Percentiles rank a stretch among this genome's conserved stretches.
These are phyloP conservation scores for Paraphaeosphaeria sporulosa DNA, from an alignment of 2,329 filamentous ascomycete species.

Conservation along the genomic window DNA sequence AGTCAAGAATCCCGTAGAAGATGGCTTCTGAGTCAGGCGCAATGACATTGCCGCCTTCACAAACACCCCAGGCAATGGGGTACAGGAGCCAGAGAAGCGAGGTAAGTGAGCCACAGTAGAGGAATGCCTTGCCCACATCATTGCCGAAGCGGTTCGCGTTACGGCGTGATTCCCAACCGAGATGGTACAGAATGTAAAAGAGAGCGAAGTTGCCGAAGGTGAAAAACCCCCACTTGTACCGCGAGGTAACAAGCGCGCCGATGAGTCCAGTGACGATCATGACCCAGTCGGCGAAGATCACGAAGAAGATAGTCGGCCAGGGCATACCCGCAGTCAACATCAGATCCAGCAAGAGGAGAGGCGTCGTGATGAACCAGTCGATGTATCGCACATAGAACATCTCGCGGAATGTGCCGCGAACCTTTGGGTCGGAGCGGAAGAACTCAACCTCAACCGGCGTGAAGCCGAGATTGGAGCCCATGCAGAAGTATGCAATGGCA, in stretches of 20 bases:
- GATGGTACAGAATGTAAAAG: slow-evolving; percentile 67
- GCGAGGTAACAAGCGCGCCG: slow-evolving; percentile 67
- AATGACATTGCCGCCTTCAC: slow-evolving; percentile 71
- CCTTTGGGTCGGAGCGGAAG: slow-evolving; percentile 52
- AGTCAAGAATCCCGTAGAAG: slow-evolving; percentile 73
- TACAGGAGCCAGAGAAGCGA: slow-evolving; percentile 70
- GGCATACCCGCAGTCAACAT: slow-evolving; percentile 71
- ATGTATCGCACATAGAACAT: slow-evolving; percentile 74
- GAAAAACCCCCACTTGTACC: slow-evolving; percentile 75
- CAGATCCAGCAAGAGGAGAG: slow-evolving; percentile 68
- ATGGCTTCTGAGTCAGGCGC: slow-evolving; percentile 71
- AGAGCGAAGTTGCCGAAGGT: slow-evolving; percentile 61
- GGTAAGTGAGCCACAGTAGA: slow-evolving; percentile 66
- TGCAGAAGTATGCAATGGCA: slow-evolving; percentile 70
- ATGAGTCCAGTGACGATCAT: slow-evolving; percentile 74
- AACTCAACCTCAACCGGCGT: slow-evolving; percentile 70
- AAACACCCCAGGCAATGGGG: slow-evolving; percentile 67
- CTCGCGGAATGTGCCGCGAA: slow-evolving; percentile 63
- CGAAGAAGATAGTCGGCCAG: slow-evolving; percentile 69
- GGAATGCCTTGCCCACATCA: slow-evolving; percentile 62
- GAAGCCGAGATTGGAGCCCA: slow-evolving; percentile 72
- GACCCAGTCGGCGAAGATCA: slow-evolving; percentile 68
- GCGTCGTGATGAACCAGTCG: slow-evolving; percentile 71
- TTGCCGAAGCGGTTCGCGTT: slow-evolving; percentile 64
- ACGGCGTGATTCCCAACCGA: slow-evolving; percentile 63